These are phyloP conservation scores for Neobulgaria alba DNA, from an alignment of 2,329 filamentous ascomycete genomes.

Conservation along the genomic window DNA sequence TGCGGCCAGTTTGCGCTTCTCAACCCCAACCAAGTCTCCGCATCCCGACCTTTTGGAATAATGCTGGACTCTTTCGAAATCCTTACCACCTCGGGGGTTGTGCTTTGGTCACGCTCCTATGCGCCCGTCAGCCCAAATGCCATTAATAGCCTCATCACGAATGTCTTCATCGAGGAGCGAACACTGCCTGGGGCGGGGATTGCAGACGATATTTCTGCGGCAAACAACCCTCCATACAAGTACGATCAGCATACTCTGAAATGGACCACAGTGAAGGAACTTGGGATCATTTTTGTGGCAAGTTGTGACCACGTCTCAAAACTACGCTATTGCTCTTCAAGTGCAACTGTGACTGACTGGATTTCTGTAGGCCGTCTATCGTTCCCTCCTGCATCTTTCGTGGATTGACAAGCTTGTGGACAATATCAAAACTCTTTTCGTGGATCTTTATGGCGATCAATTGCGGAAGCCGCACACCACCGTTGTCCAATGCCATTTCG, in stretches of 20 bases:
- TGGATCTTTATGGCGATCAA: conserved; percentile 82
- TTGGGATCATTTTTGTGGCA: conserved; percentile 93
- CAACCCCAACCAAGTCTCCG: no score
- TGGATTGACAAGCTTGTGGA: conserved; percentile 97
- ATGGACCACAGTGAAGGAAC: conserved; percentile 87
- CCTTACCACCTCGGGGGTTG: conserved; percentile 88
- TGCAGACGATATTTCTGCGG: conserved; percentile 51
- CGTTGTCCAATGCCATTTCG: conserved; percentile 75
- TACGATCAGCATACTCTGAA: conserved; percentile 92
- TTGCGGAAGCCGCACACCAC: conserved; percentile 73
- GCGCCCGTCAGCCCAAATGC: conserved; percentile 70
- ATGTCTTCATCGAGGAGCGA: conserved; percentile 97
- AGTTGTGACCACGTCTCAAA: conserved; percentile 29
- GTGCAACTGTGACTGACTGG: no score
- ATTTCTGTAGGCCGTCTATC: conserved; percentile 73
- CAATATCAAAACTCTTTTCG: conserved; percentile 86
- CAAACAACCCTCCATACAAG: conserved; percentile 66
- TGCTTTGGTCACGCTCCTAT: conserved; percentile 90
- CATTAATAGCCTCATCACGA: conserved; percentile 89
- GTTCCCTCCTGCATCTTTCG: conserved; percentile 85
- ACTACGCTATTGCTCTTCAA: no score
- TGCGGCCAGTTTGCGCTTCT: no score
- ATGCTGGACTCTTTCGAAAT: conserved; percentile 99
- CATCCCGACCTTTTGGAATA: conserved; percentile 7
- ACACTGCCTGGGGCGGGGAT: conserved; percentile 48